A percentile compares a stretch with the other conserved stretches of the same genome.
These are phyloP conservation scores for Lecanicillium sp. DNA, from an alignment of 2,329 filamentous ascomycete genomes.

Conservation along the genomic window DNA sequence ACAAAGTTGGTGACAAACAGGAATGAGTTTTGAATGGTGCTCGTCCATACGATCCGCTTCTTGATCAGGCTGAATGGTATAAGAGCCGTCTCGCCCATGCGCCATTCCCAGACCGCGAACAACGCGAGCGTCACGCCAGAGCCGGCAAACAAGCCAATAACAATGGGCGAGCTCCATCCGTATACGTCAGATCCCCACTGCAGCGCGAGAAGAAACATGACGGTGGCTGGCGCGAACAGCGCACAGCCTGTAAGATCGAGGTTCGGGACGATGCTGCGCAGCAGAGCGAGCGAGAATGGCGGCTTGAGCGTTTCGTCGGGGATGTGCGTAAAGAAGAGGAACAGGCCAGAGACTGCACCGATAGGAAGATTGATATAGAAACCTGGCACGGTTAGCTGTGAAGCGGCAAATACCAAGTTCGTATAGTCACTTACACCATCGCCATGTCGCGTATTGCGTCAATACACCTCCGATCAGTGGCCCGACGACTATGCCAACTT, in stretches of 20 bases:
- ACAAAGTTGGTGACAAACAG: conserved; percentile 33
- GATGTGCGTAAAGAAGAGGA: conserved; percentile 24
- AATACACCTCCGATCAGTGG: conserved; percentile 35
- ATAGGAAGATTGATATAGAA: no score
- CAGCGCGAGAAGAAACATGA: conserved; percentile 36
- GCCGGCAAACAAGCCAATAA: conserved; percentile 34
- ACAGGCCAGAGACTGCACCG: conserved; percentile 20
- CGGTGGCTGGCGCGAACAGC: conserved; percentile 32
- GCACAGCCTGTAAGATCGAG: conserved; percentile 35
- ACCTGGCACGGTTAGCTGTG: conserved; percentile 31
- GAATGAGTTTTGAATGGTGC: conserved; percentile 28
- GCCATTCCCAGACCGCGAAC: conserved; percentile 32
- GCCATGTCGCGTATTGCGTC: conserved; percentile 29
- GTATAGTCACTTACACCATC: conserved; percentile 29
- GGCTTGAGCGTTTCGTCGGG: conserved; percentile 28
- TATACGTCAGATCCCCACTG: conserved; percentile 33
- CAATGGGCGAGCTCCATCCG: conserved; percentile 20
- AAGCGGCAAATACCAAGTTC: conserved; percentile 26
- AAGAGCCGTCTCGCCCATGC: conserved; percentile 37
- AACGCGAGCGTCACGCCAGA: conserved; percentile 20
- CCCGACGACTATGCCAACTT: conserved; percentile 32
- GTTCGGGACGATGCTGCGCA: conserved; percentile 10
- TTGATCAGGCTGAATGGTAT: conserved; percentile 33
- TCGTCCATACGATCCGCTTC: conserved; percentile 30
- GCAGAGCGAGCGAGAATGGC: conserved; percentile 13